phyloP scores from a whole-genome alignment of 306 rosid genomes.

The Alnus glutinosa region DNA sequence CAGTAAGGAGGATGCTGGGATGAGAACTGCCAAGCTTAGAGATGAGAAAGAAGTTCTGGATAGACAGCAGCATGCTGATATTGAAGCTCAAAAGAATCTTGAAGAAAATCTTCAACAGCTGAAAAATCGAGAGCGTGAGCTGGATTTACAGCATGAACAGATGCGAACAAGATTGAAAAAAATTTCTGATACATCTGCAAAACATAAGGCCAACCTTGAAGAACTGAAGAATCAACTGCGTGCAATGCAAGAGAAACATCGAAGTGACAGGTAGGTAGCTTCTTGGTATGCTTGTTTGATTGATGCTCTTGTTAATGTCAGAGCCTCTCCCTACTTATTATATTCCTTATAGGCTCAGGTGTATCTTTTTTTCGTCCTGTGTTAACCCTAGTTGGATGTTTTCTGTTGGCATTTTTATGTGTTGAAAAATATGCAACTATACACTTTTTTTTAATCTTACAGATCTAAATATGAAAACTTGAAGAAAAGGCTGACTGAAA shows the following conservation, averaged over 20 bases:
- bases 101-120: constrained; percentile 95
- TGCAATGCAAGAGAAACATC: constrained; percentile 70
- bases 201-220: constrained; percentile 51
- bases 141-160: constrained; percentile 75
- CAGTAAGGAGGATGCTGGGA: constrained; percentile 98
- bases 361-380: neutral
- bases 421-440: neutral
- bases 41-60: constrained; percentile 95
- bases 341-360: constrained; percentile 1
- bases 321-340: neutral
- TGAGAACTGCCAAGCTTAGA: constrained; percentile 83
- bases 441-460: constrained; percentile 27
- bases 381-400: constrained; percentile 8
- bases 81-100: constrained; percentile 88
- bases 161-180: constrained; percentile 70
- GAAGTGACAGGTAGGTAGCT: constrained; percentile 58
- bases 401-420: neutral
- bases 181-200: constrained; percentile 56
- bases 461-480: constrained; percentile 75
- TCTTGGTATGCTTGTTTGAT: constrained; percentile 22
- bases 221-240: constrained; percentile 66
- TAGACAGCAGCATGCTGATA: constrained; percentile 89
- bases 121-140: constrained; percentile 63
- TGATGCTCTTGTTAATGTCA: neutral
- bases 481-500: constrained; percentile 69